A percentile compares a stretch with the other conserved stretches of the same genome.
phyloP scores from a whole-genome alignment of 2,329 filamentous ascomycete species.

The Xylaria sp. region DNA sequence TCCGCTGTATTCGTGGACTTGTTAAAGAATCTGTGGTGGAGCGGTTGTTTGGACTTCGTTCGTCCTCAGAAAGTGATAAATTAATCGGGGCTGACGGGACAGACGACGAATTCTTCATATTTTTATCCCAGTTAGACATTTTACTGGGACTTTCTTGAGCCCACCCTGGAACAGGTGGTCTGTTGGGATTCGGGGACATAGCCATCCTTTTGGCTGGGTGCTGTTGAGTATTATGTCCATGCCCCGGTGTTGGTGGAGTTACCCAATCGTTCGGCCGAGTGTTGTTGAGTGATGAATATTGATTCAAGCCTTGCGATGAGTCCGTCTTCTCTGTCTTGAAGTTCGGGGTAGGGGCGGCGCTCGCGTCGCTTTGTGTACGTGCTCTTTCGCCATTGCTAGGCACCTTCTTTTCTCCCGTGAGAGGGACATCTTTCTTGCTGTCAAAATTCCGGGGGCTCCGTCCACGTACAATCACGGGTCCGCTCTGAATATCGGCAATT shows the following conservation, averaged over 20 bases:
- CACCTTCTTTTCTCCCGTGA: constrained; percentile 60
- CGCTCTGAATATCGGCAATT: constrained; percentile 87
- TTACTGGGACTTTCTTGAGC: constrained; percentile 46
- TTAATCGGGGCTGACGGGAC: constrained; percentile 56
- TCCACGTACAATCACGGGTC: constrained; percentile 93
- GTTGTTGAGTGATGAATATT: constrained; percentile 43
- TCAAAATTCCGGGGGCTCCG: constrained; percentile 95
- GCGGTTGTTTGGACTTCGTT: constrained; percentile 65
- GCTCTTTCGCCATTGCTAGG: constrained; percentile 61
- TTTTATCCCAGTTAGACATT: constrained; percentile 40
- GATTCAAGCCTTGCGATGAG: constrained; percentile 43
- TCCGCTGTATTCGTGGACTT: constrained; percentile 57
- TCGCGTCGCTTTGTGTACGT: constrained; percentile 53
- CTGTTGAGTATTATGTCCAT: constrained; percentile 50
- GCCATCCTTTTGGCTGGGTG: constrained; percentile 64
- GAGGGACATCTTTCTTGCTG: constrained; percentile 72
- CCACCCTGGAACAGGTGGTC: constrained; percentile 67
- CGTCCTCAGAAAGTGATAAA: constrained; percentile 70
- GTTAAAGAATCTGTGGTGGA: constrained; percentile 60
- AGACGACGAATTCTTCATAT: constrained; percentile 43
- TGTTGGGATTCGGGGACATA: constrained; percentile 61
- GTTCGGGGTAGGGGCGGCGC: constrained; percentile 45
- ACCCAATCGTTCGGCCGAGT: constrained; percentile 60
- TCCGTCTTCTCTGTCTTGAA: constrained; percentile 51
- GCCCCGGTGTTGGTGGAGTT: constrained; percentile 49